Evolutionary conservation across 495 filamentous ascomycete genomes (phyloP).

Genomic region (Aspergillus indologenus): DNA sequence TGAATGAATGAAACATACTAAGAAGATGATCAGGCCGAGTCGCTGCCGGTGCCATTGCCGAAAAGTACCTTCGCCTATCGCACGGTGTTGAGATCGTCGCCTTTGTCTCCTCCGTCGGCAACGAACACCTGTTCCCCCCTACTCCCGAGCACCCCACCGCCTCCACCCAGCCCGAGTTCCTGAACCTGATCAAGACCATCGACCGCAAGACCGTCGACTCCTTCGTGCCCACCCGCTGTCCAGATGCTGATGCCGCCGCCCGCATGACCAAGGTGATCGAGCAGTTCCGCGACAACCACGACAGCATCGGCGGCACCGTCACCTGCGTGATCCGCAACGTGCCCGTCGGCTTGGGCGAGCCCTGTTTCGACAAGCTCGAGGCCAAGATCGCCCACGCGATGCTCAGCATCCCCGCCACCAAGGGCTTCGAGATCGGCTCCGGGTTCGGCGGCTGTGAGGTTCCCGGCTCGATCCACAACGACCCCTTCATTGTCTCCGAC

Average conservation of each 20-base stretch:
- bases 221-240: constrained; percentile 84
- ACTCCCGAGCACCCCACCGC: constrained; percentile 68
- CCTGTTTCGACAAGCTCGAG: constrained; percentile 94
- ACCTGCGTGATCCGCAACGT: constrained; percentile 93
- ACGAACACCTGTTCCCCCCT: constrained; percentile 78
- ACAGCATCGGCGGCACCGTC: constrained; percentile 95
- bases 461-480: constrained; percentile 90
- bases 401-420: constrained; percentile 95
- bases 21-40: constrained; percentile 56
- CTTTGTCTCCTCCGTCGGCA: constrained; percentile 83
- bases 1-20: background rate
- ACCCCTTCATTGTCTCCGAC: constrained; percentile 70
- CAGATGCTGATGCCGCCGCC: constrained; percentile 57
- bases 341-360: constrained; percentile 87
- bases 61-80: constrained; percentile 81
- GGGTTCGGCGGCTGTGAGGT: constrained; percentile 87
- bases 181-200: constrained; percentile 69
- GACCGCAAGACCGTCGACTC: constrained; percentile 77
- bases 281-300: constrained; percentile 69
- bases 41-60: constrained; percentile 90
- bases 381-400: constrained; percentile 92
- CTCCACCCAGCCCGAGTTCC: constrained; percentile 80
- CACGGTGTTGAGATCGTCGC: constrained; percentile 89
- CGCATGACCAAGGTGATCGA: constrained; percentile 81
- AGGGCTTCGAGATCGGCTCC: constrained; percentile 94